Percentiles rank a stretch among this genome's conserved stretches.
phyloP scores from a whole-genome alignment of 176 grass and related monocot species.

The Carex parvula region DNA sequence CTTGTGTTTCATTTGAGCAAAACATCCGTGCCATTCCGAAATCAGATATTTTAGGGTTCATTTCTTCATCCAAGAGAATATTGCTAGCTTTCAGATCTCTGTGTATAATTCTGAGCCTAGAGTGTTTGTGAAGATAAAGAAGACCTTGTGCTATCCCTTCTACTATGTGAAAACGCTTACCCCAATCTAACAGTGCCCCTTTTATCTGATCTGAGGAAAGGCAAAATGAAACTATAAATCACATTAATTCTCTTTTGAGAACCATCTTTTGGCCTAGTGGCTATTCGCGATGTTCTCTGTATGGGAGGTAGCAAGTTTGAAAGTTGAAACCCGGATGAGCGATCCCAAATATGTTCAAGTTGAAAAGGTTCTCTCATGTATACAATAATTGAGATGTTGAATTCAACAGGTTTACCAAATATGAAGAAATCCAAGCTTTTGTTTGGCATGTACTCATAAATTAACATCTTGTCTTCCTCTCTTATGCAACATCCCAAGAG shows the following conservation, averaged over 20 bases:
- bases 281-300: too few species aligned
- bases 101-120: constrained; percentile 26
- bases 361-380: neutral
- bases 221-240: neutral
- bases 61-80: constrained; percentile 26
- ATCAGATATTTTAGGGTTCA: constrained; percentile 31
- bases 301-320: too few species aligned
- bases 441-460: constrained; percentile 21
- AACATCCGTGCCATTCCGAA: constrained; percentile 29
- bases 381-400: neutral
- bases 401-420: constrained; percentile 2
- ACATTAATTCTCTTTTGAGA: neutral
- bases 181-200: neutral
- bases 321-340: too few species aligned
- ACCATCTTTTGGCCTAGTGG: too few species aligned
- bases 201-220: constrained; percentile 15
- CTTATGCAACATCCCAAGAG: constrained; percentile 16
- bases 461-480: constrained; percentile 25
- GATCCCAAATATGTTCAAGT: too few species aligned
- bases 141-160: constrained; percentile 40
- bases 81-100: constrained; percentile 27
- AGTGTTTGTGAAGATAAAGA: constrained; percentile 33
- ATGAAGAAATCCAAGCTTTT: constrained; percentile 22
- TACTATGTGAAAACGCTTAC: constrained; percentile 25
- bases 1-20: neutral